These are phyloP conservation scores for Nicotiana noctiflora DNA, from an alignment of 257 asterid species.

Conservation along the genomic window DNA sequence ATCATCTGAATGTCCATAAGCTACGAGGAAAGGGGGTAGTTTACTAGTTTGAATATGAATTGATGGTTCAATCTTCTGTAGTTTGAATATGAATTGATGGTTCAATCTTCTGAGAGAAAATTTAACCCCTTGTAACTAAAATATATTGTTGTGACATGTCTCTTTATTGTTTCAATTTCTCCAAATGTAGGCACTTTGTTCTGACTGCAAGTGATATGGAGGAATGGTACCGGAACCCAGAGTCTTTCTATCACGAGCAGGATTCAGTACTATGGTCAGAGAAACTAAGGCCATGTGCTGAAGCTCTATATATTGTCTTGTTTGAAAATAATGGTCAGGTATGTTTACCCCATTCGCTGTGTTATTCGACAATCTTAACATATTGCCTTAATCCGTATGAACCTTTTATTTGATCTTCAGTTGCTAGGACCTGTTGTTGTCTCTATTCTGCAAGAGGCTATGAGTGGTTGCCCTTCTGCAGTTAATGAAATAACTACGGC, in stretches of 20 bases:
- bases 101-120: not conserved
- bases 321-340: constrained; percentile 91
- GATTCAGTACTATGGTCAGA: constrained; percentile 92
- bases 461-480: constrained; percentile 81
- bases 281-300: constrained; percentile 94
- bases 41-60: not conserved
- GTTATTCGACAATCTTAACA: not conserved
- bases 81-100: not conserved
- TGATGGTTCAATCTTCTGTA: not conserved
- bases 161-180: constrained; percentile 23
- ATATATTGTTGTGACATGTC: not conserved
- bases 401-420: constrained; percentile 33
- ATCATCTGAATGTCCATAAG: not conserved
- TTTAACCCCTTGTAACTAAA: not conserved
- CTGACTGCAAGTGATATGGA: constrained; percentile 78
- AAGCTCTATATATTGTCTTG: constrained; percentile 87
- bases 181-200: constrained; percentile 78
- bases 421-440: constrained; percentile 94
- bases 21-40: not conserved
- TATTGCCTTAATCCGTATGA: not conserved
- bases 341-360: constrained; percentile 25
- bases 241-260: constrained; percentile 90
- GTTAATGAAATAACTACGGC: constrained; percentile 70
- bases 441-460: constrained; percentile 96
- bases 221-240: constrained; percentile 89